Conservation (phyloP, 768 basidiomycete genomes). For the Termitomyces sp. region DNA sequence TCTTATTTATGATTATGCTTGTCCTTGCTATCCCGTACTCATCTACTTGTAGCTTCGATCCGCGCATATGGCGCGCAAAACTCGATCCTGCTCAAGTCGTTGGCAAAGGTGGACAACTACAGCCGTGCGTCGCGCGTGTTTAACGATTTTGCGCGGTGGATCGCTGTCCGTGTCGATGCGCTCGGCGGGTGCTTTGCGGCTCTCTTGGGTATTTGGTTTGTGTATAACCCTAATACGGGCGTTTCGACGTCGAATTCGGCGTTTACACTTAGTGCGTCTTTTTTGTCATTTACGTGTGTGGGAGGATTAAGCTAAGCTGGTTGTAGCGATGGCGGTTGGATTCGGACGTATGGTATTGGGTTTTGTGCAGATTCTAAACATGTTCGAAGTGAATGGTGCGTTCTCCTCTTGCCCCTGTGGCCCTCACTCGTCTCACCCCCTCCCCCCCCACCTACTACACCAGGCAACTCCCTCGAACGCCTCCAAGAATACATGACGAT, state of each 20-base stretch:
- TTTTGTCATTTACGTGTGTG: not conserved
- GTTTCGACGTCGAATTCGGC: slow-evolving; percentile 12
- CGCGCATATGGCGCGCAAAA: slow-evolving; percentile 61
- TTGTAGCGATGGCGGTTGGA: slow-evolving; percentile 26
- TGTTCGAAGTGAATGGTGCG: slow-evolving; percentile 38
- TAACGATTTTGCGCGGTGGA: slow-evolving; percentile 39
- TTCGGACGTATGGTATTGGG: slow-evolving; percentile 53
- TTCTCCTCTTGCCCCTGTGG: too few species aligned
- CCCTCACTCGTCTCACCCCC: too few species aligned
- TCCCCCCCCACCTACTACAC: not conserved
- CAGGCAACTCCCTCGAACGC: slow-evolving; percentile 48
- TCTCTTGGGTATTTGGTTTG: slow-evolving; percentile 47
- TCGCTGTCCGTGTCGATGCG: slow-evolving; percentile 48
- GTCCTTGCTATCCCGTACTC: too few species aligned
- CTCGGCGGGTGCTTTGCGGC: slow-evolving; percentile 53
- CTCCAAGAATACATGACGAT: slow-evolving; percentile 58
- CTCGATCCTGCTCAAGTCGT: slow-evolving; percentile 36
- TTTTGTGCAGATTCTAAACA: slow-evolving; percentile 36
- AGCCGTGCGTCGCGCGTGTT: slow-evolving; percentile 39
- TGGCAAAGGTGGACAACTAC: slow-evolving; percentile 50
- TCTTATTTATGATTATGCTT: too few species aligned
- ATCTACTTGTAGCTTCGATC: slow-evolving; percentile 37
- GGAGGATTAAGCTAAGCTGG: too few species aligned
- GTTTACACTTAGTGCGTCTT: slow-evolving; percentile 10
- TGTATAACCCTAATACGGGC: slow-evolving; percentile 45